These are phyloP conservation scores for Teunomyces funiuensis DNA, from an alignment of 805 yeast genomes.

Conservation along the genomic window DNA sequence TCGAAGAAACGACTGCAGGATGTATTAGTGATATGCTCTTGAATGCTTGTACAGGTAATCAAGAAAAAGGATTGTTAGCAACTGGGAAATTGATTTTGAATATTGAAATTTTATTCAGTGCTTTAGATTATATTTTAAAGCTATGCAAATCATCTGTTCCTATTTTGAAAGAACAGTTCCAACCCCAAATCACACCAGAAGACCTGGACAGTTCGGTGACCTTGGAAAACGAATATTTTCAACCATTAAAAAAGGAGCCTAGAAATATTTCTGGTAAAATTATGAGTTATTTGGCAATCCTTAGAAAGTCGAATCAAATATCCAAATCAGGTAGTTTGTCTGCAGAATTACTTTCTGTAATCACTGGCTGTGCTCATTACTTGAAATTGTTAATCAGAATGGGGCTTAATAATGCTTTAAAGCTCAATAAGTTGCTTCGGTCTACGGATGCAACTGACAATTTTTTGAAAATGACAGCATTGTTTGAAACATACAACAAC, in stretches of 20 bases:
- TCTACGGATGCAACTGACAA: constrained; percentile 61
- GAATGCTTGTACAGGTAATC: constrained; percentile 72
- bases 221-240: constrained; percentile 31
- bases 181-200: constrained; percentile 7
- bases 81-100: constrained; percentile 72
- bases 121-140: constrained; percentile 51
- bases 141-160: constrained; percentile 10
- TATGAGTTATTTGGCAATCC: constrained; percentile 81
- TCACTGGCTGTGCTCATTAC: constrained; percentile 91
- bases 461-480: constrained; percentile 52
- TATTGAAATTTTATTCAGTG: constrained; percentile 73
- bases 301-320: constrained; percentile 57
- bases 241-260: constrained; percentile 59
- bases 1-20: constrained; percentile 87
- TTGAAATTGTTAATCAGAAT: constrained; percentile 79
- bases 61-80: constrained; percentile 61
- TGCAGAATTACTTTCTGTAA: constrained; percentile 71
- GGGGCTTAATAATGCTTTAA: constrained; percentile 77
- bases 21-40: constrained; percentile 91
- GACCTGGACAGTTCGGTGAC: constrained; percentile 14
- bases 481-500: constrained; percentile 19
- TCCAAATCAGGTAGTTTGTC: constrained; percentile 47
- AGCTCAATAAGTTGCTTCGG: constrained; percentile 55
- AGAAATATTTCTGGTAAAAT: constrained; percentile 84
- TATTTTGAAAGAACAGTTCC: constrained; percentile 7